These are phyloP conservation scores for Echeveria elegans DNA, from an alignment of 164 flowering plant genomes.

Conservation along the genomic window DNA sequence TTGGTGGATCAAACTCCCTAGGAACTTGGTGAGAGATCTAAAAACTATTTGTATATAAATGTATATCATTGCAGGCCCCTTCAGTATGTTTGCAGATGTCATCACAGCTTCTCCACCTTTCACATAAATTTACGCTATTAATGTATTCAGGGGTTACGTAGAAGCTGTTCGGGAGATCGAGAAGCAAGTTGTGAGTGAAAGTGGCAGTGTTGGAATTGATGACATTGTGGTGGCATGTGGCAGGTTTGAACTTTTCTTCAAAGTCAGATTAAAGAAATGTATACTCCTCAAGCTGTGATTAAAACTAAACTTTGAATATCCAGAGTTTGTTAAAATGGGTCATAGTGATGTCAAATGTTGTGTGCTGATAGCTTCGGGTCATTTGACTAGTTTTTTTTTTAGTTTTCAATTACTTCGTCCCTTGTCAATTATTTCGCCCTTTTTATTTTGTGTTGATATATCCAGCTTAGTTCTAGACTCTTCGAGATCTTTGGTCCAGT, in stretches of 20 bases:
- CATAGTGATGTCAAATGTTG: neutral
- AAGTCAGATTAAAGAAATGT: neutral
- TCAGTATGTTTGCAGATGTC: neutral
- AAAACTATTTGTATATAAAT: neutral
- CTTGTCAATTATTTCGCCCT: neutral
- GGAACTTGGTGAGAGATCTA: conserved; percentile 73
- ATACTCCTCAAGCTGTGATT: neutral
- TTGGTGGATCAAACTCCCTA: conserved; percentile 92
- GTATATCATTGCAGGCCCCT: neutral
- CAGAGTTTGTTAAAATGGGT: neutral
- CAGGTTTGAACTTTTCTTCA: conserved; percentile 36
- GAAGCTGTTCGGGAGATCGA: conserved; percentile 83
- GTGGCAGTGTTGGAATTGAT: conserved; percentile 35
- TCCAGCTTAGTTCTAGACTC: too few species aligned
- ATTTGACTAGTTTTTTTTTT: neutral
- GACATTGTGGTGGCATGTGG: conserved; percentile 93
- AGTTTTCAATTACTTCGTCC: neutral
- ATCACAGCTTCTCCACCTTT: neutral
- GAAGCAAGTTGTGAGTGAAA: conserved; percentile 38
- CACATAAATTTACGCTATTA: neutral
- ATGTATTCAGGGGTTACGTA: conserved; percentile 67
- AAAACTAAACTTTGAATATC: neutral
- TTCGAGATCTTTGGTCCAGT: neutral
- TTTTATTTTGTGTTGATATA: too few species aligned
- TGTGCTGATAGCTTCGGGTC: neutral